Percentiles rank a stretch among this genome's conserved stretches.
phyloP scores from a whole-genome alignment of 225 moss, liverwort and hornwort species.

The Anthoceros angustus region DNA sequence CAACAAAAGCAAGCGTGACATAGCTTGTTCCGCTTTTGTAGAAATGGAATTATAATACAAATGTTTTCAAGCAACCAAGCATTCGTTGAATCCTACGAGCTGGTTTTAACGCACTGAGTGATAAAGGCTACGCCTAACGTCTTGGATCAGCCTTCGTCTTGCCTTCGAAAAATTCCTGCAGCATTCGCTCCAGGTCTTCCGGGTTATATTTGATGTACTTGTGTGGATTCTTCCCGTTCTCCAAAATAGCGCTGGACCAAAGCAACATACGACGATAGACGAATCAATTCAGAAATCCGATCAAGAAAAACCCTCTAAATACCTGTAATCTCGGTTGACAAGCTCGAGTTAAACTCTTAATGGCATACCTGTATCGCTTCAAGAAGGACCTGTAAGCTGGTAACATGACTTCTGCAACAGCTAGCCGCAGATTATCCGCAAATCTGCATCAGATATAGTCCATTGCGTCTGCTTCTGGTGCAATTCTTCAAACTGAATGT shows the following conservation, averaged over 20 bases:
- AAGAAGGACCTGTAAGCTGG: conserved; percentile 66
- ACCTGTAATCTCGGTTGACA: neutral
- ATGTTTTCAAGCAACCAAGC: no score
- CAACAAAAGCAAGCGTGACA: no score
- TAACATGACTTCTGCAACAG: conserved; percentile 44
- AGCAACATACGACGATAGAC: neutral
- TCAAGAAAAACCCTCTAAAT: neutral
- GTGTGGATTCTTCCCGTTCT: conserved; percentile 57
- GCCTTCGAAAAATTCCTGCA: conserved; percentile 69
- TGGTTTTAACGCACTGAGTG: no score
- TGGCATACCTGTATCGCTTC: conserved; percentile 54
- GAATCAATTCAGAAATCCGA: neutral
- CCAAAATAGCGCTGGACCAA: conserved; percentile 32
- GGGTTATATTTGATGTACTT: conserved; percentile 50
- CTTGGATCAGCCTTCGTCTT: conserved; percentile 37
- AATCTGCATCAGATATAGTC: conserved; percentile 61
- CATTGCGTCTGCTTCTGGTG: conserved; percentile 56
- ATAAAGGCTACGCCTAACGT: conserved; percentile 12
- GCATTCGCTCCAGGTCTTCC: conserved; percentile 52
- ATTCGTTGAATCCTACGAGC: no score
- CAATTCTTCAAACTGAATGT: conserved; percentile 42
- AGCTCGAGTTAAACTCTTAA: neutral
- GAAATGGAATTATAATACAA: no score
- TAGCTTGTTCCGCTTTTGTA: no score
- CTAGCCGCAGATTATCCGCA: conserved; percentile 52